Base-by-base conservation (phyloP, 2,329 filamentous ascomycete species). In the Ceratocystis diversiconidia region DNA sequence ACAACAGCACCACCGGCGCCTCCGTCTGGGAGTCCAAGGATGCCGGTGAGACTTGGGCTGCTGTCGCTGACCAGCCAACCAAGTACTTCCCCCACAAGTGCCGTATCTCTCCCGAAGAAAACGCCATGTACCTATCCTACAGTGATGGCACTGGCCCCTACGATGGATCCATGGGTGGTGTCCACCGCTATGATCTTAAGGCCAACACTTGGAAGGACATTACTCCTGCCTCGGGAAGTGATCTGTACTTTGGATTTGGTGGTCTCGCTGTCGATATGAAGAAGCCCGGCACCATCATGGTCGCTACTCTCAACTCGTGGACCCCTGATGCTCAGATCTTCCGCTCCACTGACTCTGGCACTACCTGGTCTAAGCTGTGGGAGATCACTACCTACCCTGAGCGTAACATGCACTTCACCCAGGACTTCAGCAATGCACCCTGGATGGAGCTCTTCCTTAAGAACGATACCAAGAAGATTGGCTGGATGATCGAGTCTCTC, bases 401-500 rank as follows among this genome's bases (percentile, higher is more conserved):
- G 1, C 73, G 77, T 68, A 76, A 78, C 22, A 73, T 75, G 12
- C 78, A 80, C 69, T 83, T 82, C 67, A 72, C 71, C 2, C 76
- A 79, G 17, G 75, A 77, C 66, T 75, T 78, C 1, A 71, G 76
- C 0, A 78, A 78, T 41, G 81, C 80, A 0, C 81, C 81, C 0
- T 84, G 81, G 80, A 76, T 83, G 64, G 75, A 78, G 25, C 74
- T 77, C n/a, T 80, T 79, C 65, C 72, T 80, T 17, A 75, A 78
- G 2, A 70, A 71, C 5, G 79, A 80, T 65, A 76, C 74, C 15
- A 80, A 82, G 72, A 75, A 75, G 36, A 72, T 85, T 2, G 82
- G 82, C 0, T 85, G 82, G 82, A 85, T 84, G 82, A 80, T 84
- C 7, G 82, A 85, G 69, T 74, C 78, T 0, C 72, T 85, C 6